Evolutionary conservation across 345 rosid genomes (phyloP).

Genomic region (Raphanus sativus): DNA sequence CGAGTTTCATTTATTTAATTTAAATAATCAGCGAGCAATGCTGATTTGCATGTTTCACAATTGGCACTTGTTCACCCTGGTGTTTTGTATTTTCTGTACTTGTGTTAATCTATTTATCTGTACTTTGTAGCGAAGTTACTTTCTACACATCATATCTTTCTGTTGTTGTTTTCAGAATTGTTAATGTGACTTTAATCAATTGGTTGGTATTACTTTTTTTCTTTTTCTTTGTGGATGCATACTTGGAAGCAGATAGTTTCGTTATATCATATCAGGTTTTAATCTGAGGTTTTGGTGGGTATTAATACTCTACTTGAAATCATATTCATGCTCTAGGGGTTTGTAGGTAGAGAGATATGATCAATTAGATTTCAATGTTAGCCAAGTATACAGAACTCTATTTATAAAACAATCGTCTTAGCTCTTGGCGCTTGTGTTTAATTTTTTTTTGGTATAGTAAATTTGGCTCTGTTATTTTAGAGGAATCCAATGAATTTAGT

Average conservation of each 20-base stretch:
- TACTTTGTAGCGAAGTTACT: neutral
- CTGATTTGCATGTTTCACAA: constrained; percentile 16
- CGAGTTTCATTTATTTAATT: constrained; percentile 16
- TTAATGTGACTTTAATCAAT: constrained; percentile 6
- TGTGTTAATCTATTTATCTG: neutral
- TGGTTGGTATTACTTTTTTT: neutral
- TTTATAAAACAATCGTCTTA: neutral
- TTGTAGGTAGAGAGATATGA: neutral
- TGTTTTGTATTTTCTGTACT: constrained; percentile 5
- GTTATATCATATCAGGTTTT: neutral
- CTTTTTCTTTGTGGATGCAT: neutral
- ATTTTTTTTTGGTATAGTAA: neutral
- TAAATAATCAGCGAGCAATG: constrained; percentile 2
- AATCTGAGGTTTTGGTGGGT: neutral
- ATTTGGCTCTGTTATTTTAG: neutral
- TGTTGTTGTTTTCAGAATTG: constrained; percentile 22
- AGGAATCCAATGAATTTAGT: constrained; percentile 5
- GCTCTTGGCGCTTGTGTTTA: neutral
- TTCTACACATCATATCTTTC: too few relatives aligned
- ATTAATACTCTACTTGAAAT: neutral
- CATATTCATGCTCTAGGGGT: neutral
- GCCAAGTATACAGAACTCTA: neutral
- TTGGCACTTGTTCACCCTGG: neutral
- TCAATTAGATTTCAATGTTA: neutral
- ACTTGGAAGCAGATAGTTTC: neutral